Base-by-base conservation (phyloP, 2,329 filamentous ascomycete genomes). In the Emericellopsis atlantica region DNA sequence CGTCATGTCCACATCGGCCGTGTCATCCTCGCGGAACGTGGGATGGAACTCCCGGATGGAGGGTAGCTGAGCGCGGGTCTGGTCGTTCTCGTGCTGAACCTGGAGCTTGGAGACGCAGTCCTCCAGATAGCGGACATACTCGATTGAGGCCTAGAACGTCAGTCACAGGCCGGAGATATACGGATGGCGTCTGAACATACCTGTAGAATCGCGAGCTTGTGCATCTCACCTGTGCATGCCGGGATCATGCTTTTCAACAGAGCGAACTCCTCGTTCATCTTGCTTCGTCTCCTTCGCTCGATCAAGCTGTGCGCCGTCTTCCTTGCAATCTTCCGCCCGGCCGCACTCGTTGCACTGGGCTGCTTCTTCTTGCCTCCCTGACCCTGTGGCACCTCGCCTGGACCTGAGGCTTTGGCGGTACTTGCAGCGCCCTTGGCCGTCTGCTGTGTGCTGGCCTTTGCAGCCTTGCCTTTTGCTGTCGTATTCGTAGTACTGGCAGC, bases 231-330 rank as follows among this genome's bases (percentile, higher is more conserved):
- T n/a, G 76, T 79, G 59, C 92, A 96, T 2, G 92, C 90, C 1
- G 92, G 92, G 43, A 96, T 93, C 84, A 98, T 88, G 52, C 82
- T 76, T 64, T 96, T 96, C 48, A 96, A 65, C 14, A 93, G 83
- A 2, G 79, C 84, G 64, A 96, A 96, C 63, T 96, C 92, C 58
- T 96, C 90, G 51, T 98, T 96, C 90, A 96, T 98, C 68, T 96
- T 98, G 11, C 86, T 94, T 46, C 92, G 72, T 51, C 92, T 69
- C 43, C 90, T 69, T 36, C 92, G 72, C 65, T 98, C 92, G 51
- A 96, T 98, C 49, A 96, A 64, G 54, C 88, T 95, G 56, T 98
- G 92, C 10, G 92, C 92, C 2, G 90, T 96, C 65, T 95, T 96
- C 49, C 92, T 76, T 6, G 92, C 89, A 49, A 92, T 93, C 67